Evolutionary conservation across 805 yeast species (phyloP).

Genomic region (Sugiyamaella marilandica): DNA sequence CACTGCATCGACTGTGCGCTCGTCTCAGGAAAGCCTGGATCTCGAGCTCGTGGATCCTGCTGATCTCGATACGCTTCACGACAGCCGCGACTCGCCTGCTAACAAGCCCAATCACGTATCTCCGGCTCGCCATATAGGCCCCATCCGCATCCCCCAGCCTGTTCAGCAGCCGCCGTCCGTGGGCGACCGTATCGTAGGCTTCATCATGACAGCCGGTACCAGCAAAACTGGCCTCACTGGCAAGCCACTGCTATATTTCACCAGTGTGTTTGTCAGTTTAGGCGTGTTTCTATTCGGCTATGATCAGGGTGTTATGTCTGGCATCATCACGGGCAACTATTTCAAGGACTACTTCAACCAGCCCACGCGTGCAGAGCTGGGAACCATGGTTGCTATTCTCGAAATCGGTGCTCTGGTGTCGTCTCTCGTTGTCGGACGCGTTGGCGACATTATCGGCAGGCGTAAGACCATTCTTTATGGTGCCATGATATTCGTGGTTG

Average conservation of each 20-base stretch:
- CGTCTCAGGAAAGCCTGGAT: background rate
- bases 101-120: background rate
- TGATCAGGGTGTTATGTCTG: conserved; percentile 89
- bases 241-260: conserved; percentile 37
- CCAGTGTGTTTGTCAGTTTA: conserved; percentile 40
- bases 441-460: conserved; percentile 77
- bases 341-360: conserved; percentile 65
- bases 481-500: conserved; percentile 73
- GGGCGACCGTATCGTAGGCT: conserved; percentile 21
- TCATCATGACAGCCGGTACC: conserved; percentile 24
- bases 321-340: conserved; percentile 68
- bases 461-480: conserved; percentile 76
- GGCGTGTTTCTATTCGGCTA: conserved; percentile 69
- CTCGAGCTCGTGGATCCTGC: background rate
- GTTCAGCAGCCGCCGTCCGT: conserved; percentile 19
- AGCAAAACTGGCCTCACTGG: conserved; percentile 27
- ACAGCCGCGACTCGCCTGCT: background rate
- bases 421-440: conserved; percentile 68
- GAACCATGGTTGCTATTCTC: conserved; percentile 81
- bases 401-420: conserved; percentile 85
- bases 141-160: conserved; percentile 20
- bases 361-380: conserved; percentile 71
- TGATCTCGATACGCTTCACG: background rate
- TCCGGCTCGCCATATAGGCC: background rate
- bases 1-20: background rate